A percentile compares a stretch with the other conserved stretches of the same genome.
These are phyloP conservation scores for Candida wancherniae DNA, from an alignment of 805 yeast genomes.

Conservation along the genomic window DNA sequence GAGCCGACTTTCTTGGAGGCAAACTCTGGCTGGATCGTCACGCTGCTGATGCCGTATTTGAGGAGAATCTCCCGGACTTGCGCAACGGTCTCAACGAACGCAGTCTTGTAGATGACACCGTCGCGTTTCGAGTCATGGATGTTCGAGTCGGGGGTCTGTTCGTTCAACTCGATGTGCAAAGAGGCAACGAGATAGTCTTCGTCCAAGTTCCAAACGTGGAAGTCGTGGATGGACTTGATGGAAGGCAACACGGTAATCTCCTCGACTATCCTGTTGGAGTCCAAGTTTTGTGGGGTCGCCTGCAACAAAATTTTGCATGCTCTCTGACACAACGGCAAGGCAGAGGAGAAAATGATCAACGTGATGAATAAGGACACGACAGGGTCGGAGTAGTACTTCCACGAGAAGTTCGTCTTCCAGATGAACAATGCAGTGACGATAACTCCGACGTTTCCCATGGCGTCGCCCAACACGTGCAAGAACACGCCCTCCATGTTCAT, in stretches of 20 bases:
- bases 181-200: conserved; percentile 86
- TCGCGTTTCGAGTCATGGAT: conserved; percentile 48
- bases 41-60: conserved; percentile 82
- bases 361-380: conserved; percentile 81
- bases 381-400: conserved; percentile 89
- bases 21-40: conserved; percentile 96
- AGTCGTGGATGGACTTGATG: conserved; percentile 84
- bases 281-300: conserved; percentile 84
- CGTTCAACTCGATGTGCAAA: conserved; percentile 69
- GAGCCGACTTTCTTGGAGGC: conserved; percentile 15
- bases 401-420: conserved; percentile 86
- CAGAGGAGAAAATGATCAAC: conserved; percentile 81
- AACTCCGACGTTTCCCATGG: conserved; percentile 92
- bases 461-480: conserved; percentile 93
- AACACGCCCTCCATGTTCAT: conserved; percentile 97
- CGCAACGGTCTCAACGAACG: conserved; percentile 64
- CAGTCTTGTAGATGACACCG: conserved; percentile 31
- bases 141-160: conserved; percentile 14
- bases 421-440: conserved; percentile 84
- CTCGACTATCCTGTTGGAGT: conserved; percentile 66
- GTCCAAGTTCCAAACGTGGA: conserved; percentile 94
- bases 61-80: conserved; percentile 76
- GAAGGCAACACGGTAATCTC: conserved; percentile 67
- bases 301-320: conserved; percentile 85
- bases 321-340: conserved; percentile 81